A percentile compares a stretch with the other conserved stretches of the same genome.
Evolutionary conservation across 2,329 filamentous ascomycete genomes (phyloP).

Genomic region (Pseudocercospora eumusae): DNA sequence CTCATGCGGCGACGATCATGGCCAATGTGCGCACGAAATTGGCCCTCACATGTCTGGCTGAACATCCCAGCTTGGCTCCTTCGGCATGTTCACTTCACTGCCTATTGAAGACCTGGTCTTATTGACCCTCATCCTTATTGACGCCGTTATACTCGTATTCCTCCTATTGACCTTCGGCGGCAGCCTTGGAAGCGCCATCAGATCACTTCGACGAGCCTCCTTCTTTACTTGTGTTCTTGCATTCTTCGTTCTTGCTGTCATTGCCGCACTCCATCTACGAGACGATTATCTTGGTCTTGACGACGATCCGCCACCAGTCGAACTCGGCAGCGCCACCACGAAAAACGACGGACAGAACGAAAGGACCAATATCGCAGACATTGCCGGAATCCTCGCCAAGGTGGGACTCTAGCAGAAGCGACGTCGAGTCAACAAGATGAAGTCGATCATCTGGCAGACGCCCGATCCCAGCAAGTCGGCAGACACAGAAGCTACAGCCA

Average conservation of each 20-base stretch:
- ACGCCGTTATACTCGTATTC: conserved; percentile 27
- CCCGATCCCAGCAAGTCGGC: background rate
- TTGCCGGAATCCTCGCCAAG: background rate
- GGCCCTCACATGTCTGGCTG: background rate
- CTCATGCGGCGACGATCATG: conserved; percentile 8
- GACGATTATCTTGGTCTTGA: conserved; percentile 18
- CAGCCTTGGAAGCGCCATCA: conserved; percentile 8
- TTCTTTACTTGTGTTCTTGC: conserved; percentile 21
- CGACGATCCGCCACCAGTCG: conserved; percentile 23
- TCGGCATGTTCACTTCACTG: conserved; percentile 22
- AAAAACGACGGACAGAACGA: background rate
- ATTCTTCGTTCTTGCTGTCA: conserved; percentile 18
- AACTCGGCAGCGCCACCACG: conserved; percentile 9
- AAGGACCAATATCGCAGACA: background rate
- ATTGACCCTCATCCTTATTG: conserved; percentile 34
- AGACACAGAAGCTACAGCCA: conserved; percentile 29
- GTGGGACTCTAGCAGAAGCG: background rate
- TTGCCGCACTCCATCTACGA: conserved; percentile 17
- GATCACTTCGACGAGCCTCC: conserved; percentile 18
- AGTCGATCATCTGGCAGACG: conserved; percentile 8
- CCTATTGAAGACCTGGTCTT: conserved; percentile 35
- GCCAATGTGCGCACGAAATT: background rate
- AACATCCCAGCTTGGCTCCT: conserved; percentile 10
- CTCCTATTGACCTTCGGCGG: conserved; percentile 26
- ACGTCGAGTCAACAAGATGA: background rate